Conservation (phyloP, 306 rosid genomes). For the Medicago truncatula region DNA sequence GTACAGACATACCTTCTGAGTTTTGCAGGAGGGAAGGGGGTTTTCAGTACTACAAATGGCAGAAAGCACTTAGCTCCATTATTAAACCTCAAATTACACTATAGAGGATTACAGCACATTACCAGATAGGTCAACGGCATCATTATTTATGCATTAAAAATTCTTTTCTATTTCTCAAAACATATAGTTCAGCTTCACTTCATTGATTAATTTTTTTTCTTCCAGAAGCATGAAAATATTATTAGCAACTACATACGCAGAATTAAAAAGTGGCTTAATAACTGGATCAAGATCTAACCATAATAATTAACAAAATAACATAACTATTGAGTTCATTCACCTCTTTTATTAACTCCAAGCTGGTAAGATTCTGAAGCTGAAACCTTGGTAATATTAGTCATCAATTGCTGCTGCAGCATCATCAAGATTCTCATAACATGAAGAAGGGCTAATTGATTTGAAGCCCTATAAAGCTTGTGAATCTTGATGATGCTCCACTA, state of each 20-base stretch:
- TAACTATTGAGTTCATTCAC: conserved; percentile 21
- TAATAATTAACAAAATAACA: conserved; percentile 16
- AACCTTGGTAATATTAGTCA: conserved; percentile 47
- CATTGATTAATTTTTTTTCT: neutral
- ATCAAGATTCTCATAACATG: conserved; percentile 78
- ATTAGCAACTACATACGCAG: neutral
- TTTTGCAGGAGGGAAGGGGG: conserved; percentile 34
- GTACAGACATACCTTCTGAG: conserved; percentile 55
- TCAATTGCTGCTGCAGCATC: conserved; percentile 88
- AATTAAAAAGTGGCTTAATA: conserved; percentile 1
- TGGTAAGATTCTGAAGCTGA: conserved; percentile 15
- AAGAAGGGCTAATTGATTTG: conserved; percentile 39
- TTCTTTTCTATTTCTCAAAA: conserved; percentile 9
- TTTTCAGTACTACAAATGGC: conserved; percentile 43
- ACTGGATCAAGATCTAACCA: neutral
- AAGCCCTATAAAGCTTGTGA: conserved; percentile 58
- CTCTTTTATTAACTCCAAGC: neutral
- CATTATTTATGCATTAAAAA: conserved; percentile 16
- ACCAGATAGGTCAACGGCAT: conserved; percentile 15
- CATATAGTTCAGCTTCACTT: conserved; percentile 23
- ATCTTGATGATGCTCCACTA: conserved; percentile 97
- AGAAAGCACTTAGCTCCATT: conserved; percentile 45
- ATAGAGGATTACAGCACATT: conserved; percentile 35
- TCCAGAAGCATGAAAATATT: neutral
- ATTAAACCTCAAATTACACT: conserved; percentile 46